Base-by-base conservation (phyloP, 768 basidiomycete genomes). In the Termitomyces sp. region DNA sequence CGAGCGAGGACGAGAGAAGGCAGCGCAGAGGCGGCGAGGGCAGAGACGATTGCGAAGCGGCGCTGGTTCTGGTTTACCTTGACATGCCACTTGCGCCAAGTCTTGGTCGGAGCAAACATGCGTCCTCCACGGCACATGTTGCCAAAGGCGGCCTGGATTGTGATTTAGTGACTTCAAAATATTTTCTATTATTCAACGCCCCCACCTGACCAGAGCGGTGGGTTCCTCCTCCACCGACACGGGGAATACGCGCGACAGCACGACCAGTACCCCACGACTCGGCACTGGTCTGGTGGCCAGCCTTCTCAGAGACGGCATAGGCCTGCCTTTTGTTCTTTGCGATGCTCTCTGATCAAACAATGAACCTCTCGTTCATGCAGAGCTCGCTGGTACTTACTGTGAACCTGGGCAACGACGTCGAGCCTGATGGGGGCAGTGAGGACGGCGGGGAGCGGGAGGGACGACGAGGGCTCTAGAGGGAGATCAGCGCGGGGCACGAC, bases 81-180 rank as follows among this genome's bases (percentile, higher is more conserved):
- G 83, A 98, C 92, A 81, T 99, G 97, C 97, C 97, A 99, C 77
- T 89, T 96, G 80, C 96, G 91, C 96, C 96, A 98, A 74, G 88
- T 92, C 84, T 97, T 98, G 80, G 96, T 98, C 18, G 97, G 97
- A 33, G 96, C 96, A 79, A 99, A 98, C 97, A 99, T 98, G 74
- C 97, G 94, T 83, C 97, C 97, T 74, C 97, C 96, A 78, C 97
- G 92, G 85, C 96, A 98, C 97, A 99, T 98, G 91, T 98, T 98
- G 73, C 97, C 97, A 81, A 98, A 98, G 36, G 97, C 97, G 75
- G 94, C 97, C 90, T 96, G 28, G 39, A 13, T 59, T 55, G 24
- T 13, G 51, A 40, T 61, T 44, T 69, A 51, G 55, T 4, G 35
- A 44, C 40, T 22, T 20, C 11, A 45, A 28, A n/a, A n/a, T n/a